These are phyloP conservation scores for Phaffia australis DNA, from an alignment of 768 basidiomycete genomes.

Conservation along the genomic window DNA sequence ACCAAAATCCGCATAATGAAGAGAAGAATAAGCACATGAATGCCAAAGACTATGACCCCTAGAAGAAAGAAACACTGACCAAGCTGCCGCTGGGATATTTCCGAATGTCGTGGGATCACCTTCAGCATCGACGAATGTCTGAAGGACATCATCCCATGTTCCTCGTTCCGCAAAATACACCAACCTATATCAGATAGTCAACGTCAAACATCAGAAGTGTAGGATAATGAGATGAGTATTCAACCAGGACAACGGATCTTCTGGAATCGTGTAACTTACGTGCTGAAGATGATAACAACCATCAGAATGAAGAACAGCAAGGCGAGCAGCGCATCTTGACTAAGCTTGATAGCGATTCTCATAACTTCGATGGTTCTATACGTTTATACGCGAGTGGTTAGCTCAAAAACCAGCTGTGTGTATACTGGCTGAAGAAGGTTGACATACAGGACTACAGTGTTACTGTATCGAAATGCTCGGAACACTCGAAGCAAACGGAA, in stretches of 20 bases:
- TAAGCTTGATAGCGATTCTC: slow-evolving; percentile 75
- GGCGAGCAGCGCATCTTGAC: slow-evolving; percentile 74
- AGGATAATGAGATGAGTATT: neutral
- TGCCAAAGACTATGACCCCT: no score
- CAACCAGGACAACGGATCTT: slow-evolving; percentile 1
- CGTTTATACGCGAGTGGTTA: neutral
- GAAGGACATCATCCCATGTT: slow-evolving; percentile 70
- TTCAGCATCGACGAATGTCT: slow-evolving; percentile 70
- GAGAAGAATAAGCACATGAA: neutral
- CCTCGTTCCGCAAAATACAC: slow-evolving; percentile 86
- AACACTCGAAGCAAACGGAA: slow-evolving; percentile 83
- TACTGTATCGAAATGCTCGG: slow-evolving; percentile 73
- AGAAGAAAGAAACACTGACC: slow-evolving; percentile 49
- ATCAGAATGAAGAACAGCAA: slow-evolving; percentile 80
- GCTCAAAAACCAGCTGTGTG: no score
- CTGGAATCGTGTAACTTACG: slow-evolving; percentile 39
- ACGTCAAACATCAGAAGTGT: neutral
- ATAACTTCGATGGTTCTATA: slow-evolving; percentile 73
- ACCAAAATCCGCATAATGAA: neutral
- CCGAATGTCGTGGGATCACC: slow-evolving; percentile 67
- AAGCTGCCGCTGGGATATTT: neutral
- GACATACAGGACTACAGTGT: slow-evolving; percentile 54
- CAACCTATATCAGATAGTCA: neutral
- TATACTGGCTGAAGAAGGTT: neutral
- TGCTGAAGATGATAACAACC: slow-evolving; percentile 78